Evolutionary conservation across 78 protist species (phyloP).

Genomic region (Ministeria vibrans): DNA sequence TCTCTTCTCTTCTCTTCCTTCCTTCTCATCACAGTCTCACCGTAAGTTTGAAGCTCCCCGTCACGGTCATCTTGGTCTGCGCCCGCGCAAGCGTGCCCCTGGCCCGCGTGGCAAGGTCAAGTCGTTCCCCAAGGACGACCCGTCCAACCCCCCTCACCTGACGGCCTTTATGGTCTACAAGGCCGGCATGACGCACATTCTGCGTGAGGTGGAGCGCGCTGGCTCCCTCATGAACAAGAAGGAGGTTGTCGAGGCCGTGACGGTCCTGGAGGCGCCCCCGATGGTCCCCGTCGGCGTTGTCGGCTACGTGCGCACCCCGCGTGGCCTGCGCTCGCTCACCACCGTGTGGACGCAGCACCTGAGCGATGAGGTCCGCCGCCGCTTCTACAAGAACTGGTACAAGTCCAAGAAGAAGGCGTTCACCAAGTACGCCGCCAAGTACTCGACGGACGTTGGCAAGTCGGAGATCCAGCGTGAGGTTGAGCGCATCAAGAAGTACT

Average conservation of each 20-base stretch:
- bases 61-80: constrained; percentile 98
- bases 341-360: constrained; percentile 98
- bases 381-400: constrained; percentile 98
- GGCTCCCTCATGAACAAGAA: constrained; percentile 95
- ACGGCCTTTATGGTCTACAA: constrained; percentile 99
- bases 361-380: constrained; percentile 68
- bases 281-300: constrained; percentile 97
- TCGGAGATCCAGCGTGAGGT: constrained; percentile 59
- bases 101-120: constrained; percentile 82
- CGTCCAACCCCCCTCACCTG: constrained; percentile 84
- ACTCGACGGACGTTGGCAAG: constrained; percentile 49
- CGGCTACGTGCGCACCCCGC: constrained; percentile 96
- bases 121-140: constrained; percentile 98
- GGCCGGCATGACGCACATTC: constrained; percentile 99
- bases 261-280: constrained; percentile 98
- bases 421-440: constrained; percentile 84
- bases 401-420: constrained; percentile 91
- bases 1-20: not conserved
- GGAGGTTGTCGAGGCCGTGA: constrained; percentile 98
- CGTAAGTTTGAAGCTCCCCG: constrained; percentile 96
- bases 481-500: constrained; percentile 87
- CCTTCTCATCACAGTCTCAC: constrained; percentile 45
- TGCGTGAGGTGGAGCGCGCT: constrained; percentile 92
- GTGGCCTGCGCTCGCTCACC: constrained; percentile 93
- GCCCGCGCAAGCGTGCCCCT: constrained; percentile 94